A percentile compares a stretch with the other conserved stretches of the same genome.
These are phyloP conservation scores for Thelonectria olida DNA, from an alignment of 2,329 filamentous ascomycete species.

Conservation along the genomic window DNA sequence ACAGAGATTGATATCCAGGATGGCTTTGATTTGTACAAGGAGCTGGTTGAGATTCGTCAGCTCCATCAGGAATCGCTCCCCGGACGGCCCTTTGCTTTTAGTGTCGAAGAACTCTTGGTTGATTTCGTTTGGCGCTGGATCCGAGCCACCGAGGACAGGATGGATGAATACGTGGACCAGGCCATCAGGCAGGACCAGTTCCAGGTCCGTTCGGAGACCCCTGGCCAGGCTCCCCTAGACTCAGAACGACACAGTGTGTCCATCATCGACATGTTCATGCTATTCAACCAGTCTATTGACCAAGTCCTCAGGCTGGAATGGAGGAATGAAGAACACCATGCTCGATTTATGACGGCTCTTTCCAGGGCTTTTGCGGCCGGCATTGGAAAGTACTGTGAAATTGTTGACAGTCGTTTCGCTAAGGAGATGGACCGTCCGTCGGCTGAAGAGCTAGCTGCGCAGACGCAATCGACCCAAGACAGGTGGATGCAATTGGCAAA, in stretches of 20 bases:
- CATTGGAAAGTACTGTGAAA: constrained; percentile 89
- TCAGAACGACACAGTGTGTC: constrained; percentile 92
- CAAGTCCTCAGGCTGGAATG: constrained; percentile 88
- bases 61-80: constrained; percentile 83
- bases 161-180: constrained; percentile 86
- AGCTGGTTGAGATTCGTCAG: constrained; percentile 83
- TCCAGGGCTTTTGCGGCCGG: constrained; percentile 86
- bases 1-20: constrained; percentile 88
- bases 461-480: constrained; percentile 84
- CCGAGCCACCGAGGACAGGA: constrained; percentile 78
- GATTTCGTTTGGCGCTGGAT: constrained; percentile 98
- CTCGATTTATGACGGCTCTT: constrained; percentile 95
- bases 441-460: constrained; percentile 83
- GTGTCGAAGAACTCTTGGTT: constrained; percentile 85
- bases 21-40: constrained; percentile 92
- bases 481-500: constrained; percentile 93
- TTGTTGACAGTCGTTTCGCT: constrained; percentile 84
- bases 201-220: constrained; percentile 73
- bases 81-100: constrained; percentile 80
- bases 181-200: constrained; percentile 93
- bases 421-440: constrained; percentile 94
- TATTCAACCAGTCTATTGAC: constrained; percentile 92
- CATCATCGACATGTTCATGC: constrained; percentile 90
- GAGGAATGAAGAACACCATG: constrained; percentile 93
- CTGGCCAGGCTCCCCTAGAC: constrained; percentile 73